Evolutionary conservation across 2,329 filamentous ascomycete species (phyloP).

Genomic region (Emergomyces orientalis): DNA sequence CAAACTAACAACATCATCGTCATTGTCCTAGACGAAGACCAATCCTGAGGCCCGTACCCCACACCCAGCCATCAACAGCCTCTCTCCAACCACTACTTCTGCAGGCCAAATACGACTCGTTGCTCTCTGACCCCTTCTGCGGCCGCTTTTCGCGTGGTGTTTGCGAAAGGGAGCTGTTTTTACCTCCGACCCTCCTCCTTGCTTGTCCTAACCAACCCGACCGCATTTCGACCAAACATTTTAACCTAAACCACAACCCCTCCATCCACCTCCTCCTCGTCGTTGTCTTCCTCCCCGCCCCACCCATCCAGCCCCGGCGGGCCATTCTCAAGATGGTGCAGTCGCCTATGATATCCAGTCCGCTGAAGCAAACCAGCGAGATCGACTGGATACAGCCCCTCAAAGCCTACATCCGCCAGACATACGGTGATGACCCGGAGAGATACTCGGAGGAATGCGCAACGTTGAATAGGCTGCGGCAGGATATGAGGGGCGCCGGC

Average conservation of each 20-base stretch:
- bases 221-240: neutral
- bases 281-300: slow-evolving; percentile 10
- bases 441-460: slow-evolving; percentile 91
- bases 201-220: neutral
- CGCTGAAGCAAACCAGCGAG: slow-evolving; percentile 88
- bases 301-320: slow-evolving; percentile 8
- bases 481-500: slow-evolving; percentile 96
- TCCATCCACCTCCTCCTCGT: slow-evolving; percentile 2
- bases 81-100: neutral
- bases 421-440: slow-evolving; percentile 93
- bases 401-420: slow-evolving; percentile 85
- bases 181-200: neutral
- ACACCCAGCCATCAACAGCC: slow-evolving; percentile 5
- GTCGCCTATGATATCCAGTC: slow-evolving; percentile 90
- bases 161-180: neutral
- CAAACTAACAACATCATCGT: neutral
- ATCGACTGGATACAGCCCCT: slow-evolving; percentile 94
- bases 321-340: slow-evolving; percentile 56
- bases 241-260: neutral
- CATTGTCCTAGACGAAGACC: neutral
- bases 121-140: slow-evolving; percentile 4
- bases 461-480: slow-evolving; percentile 84
- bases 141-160: slow-evolving; percentile 2
- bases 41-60: neutral
- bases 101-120: neutral